Percentiles rank a stretch among this genome's conserved stretches.
phyloP scores from a whole-genome alignment of 345 rosid genomes.

The Lumnitzera littorea region DNA sequence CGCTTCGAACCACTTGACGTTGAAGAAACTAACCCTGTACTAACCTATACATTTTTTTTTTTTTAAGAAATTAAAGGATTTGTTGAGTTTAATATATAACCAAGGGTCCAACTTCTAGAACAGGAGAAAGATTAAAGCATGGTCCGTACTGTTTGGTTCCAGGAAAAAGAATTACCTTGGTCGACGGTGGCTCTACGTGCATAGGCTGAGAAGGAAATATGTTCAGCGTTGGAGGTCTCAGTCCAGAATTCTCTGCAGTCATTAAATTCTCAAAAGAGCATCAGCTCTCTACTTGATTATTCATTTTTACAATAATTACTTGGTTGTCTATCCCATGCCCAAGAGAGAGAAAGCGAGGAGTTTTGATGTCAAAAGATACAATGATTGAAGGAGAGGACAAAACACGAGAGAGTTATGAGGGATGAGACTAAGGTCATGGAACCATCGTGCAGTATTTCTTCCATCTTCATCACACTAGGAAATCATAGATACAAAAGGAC shows the following conservation, averaged over 20 bases:
- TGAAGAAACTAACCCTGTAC: constrained; percentile 19
- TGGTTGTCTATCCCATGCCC: background rate
- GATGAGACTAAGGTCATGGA: constrained; percentile 7
- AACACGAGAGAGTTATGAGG: constrained; percentile 6
- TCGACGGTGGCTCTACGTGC: constrained; percentile 53
- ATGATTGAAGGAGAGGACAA: constrained; percentile 14
- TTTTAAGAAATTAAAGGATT: background rate
- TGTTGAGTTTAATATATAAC: no score
- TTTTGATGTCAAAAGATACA: background rate
- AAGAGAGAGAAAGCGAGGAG: background rate
- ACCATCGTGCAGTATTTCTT: background rate
- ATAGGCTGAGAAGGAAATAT: constrained; percentile 98
- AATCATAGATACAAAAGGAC: no score
- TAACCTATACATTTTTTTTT: background rate
- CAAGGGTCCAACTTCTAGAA: background rate
- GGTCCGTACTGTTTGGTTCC: no score
- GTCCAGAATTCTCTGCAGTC: constrained; percentile 55
- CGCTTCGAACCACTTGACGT: constrained; percentile 31
- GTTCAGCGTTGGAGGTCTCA: constrained; percentile 95
- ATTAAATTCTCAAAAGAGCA: constrained; percentile 3
- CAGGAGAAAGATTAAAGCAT: background rate
- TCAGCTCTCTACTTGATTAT: background rate
- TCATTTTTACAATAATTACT: background rate
- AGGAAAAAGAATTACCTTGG: constrained; percentile 14
- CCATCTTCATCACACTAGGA: background rate